Base-by-base conservation (phyloP, 495 filamentous ascomycete genomes). In the Trichoderma reesei region DNA sequence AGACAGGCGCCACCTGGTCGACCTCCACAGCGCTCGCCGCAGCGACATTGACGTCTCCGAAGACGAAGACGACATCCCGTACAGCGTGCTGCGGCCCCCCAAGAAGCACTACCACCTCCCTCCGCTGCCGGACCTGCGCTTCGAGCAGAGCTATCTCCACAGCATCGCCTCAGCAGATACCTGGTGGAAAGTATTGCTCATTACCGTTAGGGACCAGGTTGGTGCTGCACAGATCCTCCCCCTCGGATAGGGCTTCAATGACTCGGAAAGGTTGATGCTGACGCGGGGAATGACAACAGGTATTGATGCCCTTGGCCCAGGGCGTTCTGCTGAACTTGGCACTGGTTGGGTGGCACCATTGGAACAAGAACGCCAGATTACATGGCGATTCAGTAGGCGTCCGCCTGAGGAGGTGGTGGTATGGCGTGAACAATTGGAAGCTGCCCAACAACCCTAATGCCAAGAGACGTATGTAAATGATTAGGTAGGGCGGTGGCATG, bases 61-160 rank as follows among this genome's bases (percentile, higher is more conserved):
- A 18, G 75, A 73, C 5, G 72, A 83, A 62, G 72, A 81, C 67
- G 72, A 80, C 67, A 78, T 86, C 72, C 79, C 83, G n/a, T 79
- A 78, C 63, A 82, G 78, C 63, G 80, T 85, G 48, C 69, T 89
- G 62, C 78, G 75, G 61, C 81, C 85, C 3, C 62, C 75, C 36
- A 76, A 81, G 13, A 79, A 85, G 7, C 65, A 66, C 70, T 63
- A 74, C 73, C 63, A 82, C 41, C 84, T 96, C 64, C 90, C 90
- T 61, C 93, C 95, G 1, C 76, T 98, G 69, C 94, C 94, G 1
- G 94, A 98, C 75, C 76, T 98, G 67, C 82, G 94, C 61, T 98
- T 98, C 74, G 94, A 98, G 79, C 94, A 98, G 82, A 96, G 91
- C 76, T 98, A 98, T 71, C 80, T 98, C 46, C 87, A 87, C 59